Base-by-base conservation (phyloP, 2,329 filamentous ascomycete genomes). In the Colletotrichum sp. region DNA sequence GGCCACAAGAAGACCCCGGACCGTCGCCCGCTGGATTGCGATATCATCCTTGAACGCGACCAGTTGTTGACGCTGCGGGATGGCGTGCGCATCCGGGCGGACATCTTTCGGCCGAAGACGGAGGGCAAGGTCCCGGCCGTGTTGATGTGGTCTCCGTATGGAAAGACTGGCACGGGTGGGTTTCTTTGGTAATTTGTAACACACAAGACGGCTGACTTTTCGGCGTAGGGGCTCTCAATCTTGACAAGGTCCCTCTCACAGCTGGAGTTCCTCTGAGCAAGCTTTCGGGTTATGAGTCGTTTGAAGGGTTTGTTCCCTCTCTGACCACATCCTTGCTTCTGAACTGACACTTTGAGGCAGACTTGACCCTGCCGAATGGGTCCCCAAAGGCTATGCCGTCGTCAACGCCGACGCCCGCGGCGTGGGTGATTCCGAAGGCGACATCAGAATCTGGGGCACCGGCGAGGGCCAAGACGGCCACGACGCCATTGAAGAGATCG, bases 311-410 rank as follows among this genome's bases (percentile, higher is more conserved):
- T 3, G 34, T 16, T 29, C 13, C 27, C 19, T 13, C 39, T 12
- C 27, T n/a, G 0, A 12, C 0, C 9, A 11, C 39, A n/a, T 2
- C 19, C 5, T 49, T 49, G 9, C 39, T n/a, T 49, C 19, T 12
- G 7, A n/a, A 4, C 12, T 36, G 1, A 22, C 61, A 63, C 5
- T 7, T 22, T 11, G n/a, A 49, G 19, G 19, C n/a, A 74, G 61
- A 22, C 66, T 74, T 6, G 66, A 70, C n/a, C 66, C 71, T 6
- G 66, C 59, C 6, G 71, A 74, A 34, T 74, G 71, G 71, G 39
- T 65, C 8, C 44, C 66, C 0, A 30, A 64, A 27, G 66, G 71
- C 15, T 74, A 65, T n/a, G 66, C 66, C n/a, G 12, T 74, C 44
- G 67, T 74, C 15, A 70, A 70, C 22, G 44, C 59, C 6, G 55